Conservation (phyloP, 495 filamentous ascomycete genomes). For the Opeltia flavorubescens region DNA sequence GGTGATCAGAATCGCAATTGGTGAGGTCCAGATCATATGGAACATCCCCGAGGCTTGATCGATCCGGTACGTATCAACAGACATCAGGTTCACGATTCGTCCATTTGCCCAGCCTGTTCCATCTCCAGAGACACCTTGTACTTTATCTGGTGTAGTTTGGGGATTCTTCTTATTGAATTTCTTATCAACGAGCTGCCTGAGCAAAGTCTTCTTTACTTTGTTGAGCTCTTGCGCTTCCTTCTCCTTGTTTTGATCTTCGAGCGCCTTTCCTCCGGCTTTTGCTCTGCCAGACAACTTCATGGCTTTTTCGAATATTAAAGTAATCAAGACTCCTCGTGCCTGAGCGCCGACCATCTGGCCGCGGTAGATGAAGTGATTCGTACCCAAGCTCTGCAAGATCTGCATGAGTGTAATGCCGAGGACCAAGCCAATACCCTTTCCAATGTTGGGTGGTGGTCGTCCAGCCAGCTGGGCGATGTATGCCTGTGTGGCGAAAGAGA, state of each 20-base stretch:
- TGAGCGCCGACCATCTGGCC: constrained; percentile 73
- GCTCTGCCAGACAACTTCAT: constrained; percentile 70
- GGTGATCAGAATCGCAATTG: constrained; percentile 61
- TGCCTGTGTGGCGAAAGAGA: constrained; percentile 65
- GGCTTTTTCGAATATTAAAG: constrained; percentile 65
- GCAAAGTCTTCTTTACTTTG: constrained; percentile 28
- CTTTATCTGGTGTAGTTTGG: constrained; percentile 18
- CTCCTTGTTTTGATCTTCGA: constrained; percentile 22
- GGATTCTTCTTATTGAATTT: constrained; percentile 24
- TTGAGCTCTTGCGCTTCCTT: constrained; percentile 19
- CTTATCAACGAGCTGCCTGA: constrained; percentile 27
- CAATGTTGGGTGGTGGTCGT: constrained; percentile 42
- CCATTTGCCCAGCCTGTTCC: constrained; percentile 83
- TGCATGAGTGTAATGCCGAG: constrained; percentile 69
- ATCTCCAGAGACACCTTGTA: constrained; percentile 41
- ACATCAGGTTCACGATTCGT: constrained; percentile 81
- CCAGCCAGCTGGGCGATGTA: constrained; percentile 41
- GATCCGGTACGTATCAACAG: constrained; percentile 79
- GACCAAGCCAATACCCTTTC: constrained; percentile 55
- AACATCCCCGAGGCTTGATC: constrained; percentile 77
- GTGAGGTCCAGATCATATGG: constrained; percentile 79
- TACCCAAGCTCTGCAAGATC: constrained; percentile 52
- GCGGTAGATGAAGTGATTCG: constrained; percentile 69
- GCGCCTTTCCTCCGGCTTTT: constrained; percentile 47
- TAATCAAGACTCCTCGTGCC: constrained; percentile 57